These are phyloP conservation scores for Clarireedia hainanense DNA, from an alignment of 2,329 filamentous ascomycete species.

Conservation along the genomic window DNA sequence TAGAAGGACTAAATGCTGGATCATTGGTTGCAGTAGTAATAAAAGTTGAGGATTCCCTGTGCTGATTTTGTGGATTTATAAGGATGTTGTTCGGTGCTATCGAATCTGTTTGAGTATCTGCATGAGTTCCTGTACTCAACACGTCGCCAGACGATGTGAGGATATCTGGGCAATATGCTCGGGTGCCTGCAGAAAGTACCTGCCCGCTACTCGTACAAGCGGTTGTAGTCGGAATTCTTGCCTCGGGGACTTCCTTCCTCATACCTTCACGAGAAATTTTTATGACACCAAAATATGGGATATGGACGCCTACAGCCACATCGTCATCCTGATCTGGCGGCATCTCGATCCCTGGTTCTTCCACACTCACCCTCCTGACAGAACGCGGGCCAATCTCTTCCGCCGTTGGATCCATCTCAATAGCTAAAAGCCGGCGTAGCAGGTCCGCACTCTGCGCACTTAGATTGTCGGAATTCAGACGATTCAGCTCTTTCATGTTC, in stretches of 20 bases:
- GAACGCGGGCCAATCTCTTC: neutral
- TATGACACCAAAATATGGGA: conserved; percentile 30
- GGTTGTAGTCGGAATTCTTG: neutral
- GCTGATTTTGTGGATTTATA: no score
- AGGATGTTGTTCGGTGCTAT: no score
- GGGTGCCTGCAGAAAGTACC: no score
- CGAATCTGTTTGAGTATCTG: no score
- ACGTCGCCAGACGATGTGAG: no score
- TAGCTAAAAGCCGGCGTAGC: conserved; percentile 27
- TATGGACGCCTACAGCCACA: conserved; percentile 9
- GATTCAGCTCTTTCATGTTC: conserved; percentile 28
- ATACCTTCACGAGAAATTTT: conserved; percentile 23
- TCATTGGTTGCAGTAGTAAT: neutral
- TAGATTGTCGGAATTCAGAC: conserved; percentile 28
- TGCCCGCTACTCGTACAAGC: neutral
- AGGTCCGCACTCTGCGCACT: conserved; percentile 27
- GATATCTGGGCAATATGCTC: no score
- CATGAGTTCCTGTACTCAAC: no score
- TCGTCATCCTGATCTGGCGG: conserved; percentile 8
- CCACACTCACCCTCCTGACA: conserved; percentile 10
- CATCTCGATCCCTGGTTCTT: conserved; percentile 5
- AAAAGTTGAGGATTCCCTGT: neutral
- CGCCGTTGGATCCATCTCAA: conserved; percentile 27
- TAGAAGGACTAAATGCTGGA: neutral
- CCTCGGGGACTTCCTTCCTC: neutral